Conservation (phyloP, 371 early-diverging fungal genomes). For the Amoeboaphelidium protococcarum region DNA sequence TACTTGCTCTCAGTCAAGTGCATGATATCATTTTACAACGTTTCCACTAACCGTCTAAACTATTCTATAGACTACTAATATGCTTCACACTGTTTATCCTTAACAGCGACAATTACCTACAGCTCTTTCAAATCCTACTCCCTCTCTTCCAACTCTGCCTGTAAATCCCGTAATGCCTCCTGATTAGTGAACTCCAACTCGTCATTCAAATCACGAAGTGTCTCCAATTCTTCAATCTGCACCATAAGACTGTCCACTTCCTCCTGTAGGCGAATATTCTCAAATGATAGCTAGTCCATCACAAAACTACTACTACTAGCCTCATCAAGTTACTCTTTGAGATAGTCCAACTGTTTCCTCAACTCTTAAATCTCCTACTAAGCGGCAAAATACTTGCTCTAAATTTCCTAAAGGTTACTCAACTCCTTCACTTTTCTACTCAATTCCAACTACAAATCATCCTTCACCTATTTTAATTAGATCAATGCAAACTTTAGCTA, state of each 20-base stretch:
- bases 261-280: slow-evolving; percentile 41
- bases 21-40: too few species aligned
- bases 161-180: too few species aligned
- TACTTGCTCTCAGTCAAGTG: too few species aligned
- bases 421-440: not conserved
- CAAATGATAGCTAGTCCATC: slow-evolving; percentile 43
- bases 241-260: slow-evolving; percentile 44
- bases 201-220: slow-evolving; percentile 61
- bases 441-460: not conserved
- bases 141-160: too few species aligned
- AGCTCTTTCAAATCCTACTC: too few species aligned
- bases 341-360: slow-evolving; percentile 25
- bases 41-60: too few species aligned
- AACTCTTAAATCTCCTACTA: not conserved
- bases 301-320: slow-evolving; percentile 48
- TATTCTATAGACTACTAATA: too few species aligned
- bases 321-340: slow-evolving; percentile 56
- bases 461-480: not conserved
- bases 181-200: slow-evolving; percentile 69
- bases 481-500: not conserved
- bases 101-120: too few species aligned
- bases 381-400: not conserved
- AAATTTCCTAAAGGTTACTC: not conserved
- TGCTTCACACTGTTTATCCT: too few species aligned
- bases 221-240: slow-evolving; percentile 61